A percentile compares a stretch with the other conserved stretches of the same genome.
Conservation (phyloP, 192 early-diverging fungal species). For the Funneliformis mosseae region DNA sequence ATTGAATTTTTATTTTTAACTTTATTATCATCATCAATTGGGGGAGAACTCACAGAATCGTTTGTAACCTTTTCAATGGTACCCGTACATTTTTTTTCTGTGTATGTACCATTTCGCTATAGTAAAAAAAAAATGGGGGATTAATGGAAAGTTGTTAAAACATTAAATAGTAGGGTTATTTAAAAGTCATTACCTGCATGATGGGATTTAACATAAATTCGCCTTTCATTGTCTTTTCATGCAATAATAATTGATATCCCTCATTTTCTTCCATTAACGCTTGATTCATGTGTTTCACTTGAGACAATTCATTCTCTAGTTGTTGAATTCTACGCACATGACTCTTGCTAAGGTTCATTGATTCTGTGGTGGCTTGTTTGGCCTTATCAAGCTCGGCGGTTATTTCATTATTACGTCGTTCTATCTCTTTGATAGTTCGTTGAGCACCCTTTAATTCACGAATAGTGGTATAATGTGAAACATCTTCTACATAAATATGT, state of each 20-base stretch:
- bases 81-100: not conserved
- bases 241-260: constrained; percentile 75
- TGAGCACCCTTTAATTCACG: constrained; percentile 24
- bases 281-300: constrained; percentile 68
- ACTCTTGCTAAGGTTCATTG: not conserved
- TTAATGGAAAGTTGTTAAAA: too few relatives aligned
- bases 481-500: constrained; percentile 19
- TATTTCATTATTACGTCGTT: constrained; percentile 20
- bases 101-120: not conserved
- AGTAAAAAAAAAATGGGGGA: not conserved
- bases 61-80: not conserved
- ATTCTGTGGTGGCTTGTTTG: constrained; percentile 14
- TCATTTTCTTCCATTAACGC: constrained; percentile 82
- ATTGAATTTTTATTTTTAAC: too few relatives aligned
- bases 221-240: constrained; percentile 81
- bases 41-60: not conserved
- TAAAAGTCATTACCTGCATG: constrained; percentile 59
- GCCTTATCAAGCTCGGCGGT: constrained; percentile 4
- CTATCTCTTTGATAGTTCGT: constrained; percentile 25
- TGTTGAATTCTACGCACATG: constrained; percentile 12
- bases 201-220: constrained; percentile 67
- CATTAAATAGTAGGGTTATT: too few relatives aligned
- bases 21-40: not conserved
- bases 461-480: not conserved
- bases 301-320: constrained; percentile 45